Percentiles rank a stretch among this genome's conserved stretches.
phyloP scores from a whole-genome alignment of 2,329 filamentous ascomycete genomes.

The Colletotrichum cordylinicola region DNA sequence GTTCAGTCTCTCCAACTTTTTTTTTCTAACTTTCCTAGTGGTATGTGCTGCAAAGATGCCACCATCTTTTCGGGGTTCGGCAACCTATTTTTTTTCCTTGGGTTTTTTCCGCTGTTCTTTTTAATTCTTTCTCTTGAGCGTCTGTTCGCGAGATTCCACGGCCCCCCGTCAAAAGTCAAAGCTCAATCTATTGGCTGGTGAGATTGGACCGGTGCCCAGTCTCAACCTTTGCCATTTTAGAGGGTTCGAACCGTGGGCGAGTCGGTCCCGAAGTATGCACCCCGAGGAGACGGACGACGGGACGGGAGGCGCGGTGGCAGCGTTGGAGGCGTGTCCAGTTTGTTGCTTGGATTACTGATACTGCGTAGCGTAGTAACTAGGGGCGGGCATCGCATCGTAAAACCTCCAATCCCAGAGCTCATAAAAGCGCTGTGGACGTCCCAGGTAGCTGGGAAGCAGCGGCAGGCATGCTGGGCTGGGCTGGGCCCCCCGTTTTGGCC shows the following conservation, averaged over 20 bases:
- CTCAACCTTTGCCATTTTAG: conserved; percentile 12
- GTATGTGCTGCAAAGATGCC: not conserved
- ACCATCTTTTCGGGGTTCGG: not conserved
- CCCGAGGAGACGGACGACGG: not conserved
- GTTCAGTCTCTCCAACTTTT: not conserved
- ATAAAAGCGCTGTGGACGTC: not conserved
- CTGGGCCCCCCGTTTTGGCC: not conserved
- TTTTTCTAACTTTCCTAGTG: not conserved
- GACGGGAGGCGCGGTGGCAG: not conserved
- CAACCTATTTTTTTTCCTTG: not conserved
- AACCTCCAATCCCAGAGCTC: not conserved
- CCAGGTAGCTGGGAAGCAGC: not conserved
- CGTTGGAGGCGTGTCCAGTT: too few species aligned
- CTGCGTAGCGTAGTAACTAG: too few species aligned
- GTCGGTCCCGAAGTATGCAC: not conserved
- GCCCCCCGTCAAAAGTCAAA: not conserved
- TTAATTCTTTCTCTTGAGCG: not conserved
- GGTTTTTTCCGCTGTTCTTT: not conserved
- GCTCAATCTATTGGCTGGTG: not conserved
- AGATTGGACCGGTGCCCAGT: not conserved
- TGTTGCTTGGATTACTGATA: too few species aligned
- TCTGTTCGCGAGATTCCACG: not conserved
- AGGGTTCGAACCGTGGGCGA: not conserved
- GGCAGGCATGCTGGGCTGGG: not conserved
- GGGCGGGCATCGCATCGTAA: not conserved